Evolutionary conservation across 164 flowering plant species (phyloP), one percentile per base, ranked within the genome.

Genomic region (Nymphaea colorata): DNA sequence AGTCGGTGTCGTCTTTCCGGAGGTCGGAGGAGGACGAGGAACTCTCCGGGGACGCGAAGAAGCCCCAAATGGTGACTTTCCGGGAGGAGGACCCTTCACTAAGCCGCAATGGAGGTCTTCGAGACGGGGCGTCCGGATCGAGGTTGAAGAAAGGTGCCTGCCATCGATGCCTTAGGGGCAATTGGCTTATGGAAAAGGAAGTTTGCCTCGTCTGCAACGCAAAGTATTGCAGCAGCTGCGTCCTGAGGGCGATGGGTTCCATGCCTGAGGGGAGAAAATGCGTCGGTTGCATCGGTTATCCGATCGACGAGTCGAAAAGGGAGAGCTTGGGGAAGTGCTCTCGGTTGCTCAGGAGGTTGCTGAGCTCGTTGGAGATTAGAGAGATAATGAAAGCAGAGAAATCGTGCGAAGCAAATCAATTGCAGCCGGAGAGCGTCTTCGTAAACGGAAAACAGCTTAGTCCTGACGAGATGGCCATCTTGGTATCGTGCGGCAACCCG

Each of bases 191-290:
- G 0, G 99, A 95, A 70, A 95, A 95, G 82, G 98, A 95, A 80
- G 85, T 77, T 57, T 95, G 99, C 78, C 73, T 95, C 68, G 99
- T 92, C 65, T 95, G 99, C 79, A 88, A 83, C 85, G 86, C 98
- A 51, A 95, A 92, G 73, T 95, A 86, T 82, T 95, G 99, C 69
- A 72, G 81, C 73, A 86, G 81, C 75, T 95, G 99, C 75, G 89
- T 95, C 77, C 89, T 95, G 45, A 86, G 93, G 76, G 93, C 97
- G 16, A 95, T 95, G 99, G 99, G 99, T 14, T 95, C 99, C 2
- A 95, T 95, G 99, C 99, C 99, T 2, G 99, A 95, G 80, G 99
- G 99, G 61, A 84, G 99, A 74, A 95, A 95, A 76, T 95, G 99
- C 72, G 87, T 95, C 68, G 67, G 90, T 51, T 95, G 99, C 81